phyloP scores from a whole-genome alignment of 164 flowering plant species.

The Nelumbo lutea region DNA sequence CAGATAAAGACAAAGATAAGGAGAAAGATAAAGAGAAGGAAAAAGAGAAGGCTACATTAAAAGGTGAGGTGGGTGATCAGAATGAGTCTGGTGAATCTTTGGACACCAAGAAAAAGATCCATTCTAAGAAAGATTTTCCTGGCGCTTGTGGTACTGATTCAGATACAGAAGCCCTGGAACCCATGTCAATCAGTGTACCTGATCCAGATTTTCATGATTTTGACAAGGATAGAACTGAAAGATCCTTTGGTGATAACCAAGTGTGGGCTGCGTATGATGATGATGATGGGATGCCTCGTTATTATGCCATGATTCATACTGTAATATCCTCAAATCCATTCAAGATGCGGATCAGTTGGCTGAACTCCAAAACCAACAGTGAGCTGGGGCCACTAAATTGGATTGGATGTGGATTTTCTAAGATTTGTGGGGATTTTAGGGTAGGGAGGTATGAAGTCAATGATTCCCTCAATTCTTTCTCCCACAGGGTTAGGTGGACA shows the following conservation, averaged over 20 bases:
- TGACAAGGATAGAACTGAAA: conserved; percentile 58
- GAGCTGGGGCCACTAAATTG: conserved; percentile 60
- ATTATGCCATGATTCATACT: conserved; percentile 56
- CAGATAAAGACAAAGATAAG: conserved; percentile 20
- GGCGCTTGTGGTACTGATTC: conserved; percentile 11
- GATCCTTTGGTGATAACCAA: conserved; percentile 53
- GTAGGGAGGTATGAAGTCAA: conserved; percentile 41
- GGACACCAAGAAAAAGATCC: conserved; percentile 14
- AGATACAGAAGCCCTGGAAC: conserved; percentile 21
- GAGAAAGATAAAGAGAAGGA: conserved; percentile 12
- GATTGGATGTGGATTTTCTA: conserved; percentile 61
- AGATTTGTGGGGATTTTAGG: conserved; percentile 75
- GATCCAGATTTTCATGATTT: conserved; percentile 72
- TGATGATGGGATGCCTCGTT: conserved; percentile 82
- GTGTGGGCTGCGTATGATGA: conserved; percentile 82
- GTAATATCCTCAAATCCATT: conserved; percentile 59
- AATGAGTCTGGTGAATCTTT: conserved; percentile 11
- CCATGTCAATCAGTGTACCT: conserved; percentile 48
- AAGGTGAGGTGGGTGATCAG: conserved; percentile 10
- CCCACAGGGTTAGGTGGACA: conserved; percentile 60
- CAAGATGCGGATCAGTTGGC: conserved; percentile 65
- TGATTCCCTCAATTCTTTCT: conserved; percentile 54
- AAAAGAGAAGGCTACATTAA: conserved; percentile 10
- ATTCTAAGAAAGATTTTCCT: conserved; percentile 2
- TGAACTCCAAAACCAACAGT: conserved; percentile 51